Evolutionary conservation across 164 flowering plant species (phyloP).

Genomic region (Pachysandra terminalis): DNA sequence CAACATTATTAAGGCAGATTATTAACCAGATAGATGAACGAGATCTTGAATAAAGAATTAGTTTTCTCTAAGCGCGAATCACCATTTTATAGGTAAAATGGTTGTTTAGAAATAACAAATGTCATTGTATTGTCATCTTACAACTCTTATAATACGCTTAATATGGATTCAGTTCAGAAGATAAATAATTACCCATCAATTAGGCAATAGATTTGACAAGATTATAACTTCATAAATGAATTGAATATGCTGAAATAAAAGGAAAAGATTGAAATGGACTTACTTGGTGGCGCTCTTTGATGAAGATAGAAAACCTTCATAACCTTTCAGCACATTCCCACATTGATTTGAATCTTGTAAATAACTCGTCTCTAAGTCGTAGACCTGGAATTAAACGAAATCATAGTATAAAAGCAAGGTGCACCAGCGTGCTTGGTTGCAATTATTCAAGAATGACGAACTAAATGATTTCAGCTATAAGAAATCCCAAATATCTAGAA

Average conservation of each 20-base stretch:
- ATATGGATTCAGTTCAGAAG: no score
- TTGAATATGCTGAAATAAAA: no score
- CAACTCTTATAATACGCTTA: no score
- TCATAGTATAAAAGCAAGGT: neutral
- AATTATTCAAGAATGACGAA: neutral
- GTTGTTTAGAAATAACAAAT: no score
- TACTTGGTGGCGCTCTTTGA: slow-evolving; percentile 86
- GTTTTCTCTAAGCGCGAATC: no score
- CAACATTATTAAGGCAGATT: no score
- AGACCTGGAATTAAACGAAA: slow-evolving; percentile 45
- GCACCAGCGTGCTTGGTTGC: neutral
- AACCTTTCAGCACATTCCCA: slow-evolving; percentile 96
- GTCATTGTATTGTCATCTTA: no score
- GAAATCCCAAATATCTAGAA: neutral
- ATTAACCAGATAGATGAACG: no score
- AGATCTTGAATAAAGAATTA: no score
- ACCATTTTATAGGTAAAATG: no score
- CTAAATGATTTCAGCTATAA: neutral
- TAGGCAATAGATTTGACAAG: neutral
- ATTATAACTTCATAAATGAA: neutral
- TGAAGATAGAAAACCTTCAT: slow-evolving; percentile 86
- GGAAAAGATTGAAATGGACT: slow-evolving; percentile 6
- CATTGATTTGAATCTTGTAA: slow-evolving; percentile 93
- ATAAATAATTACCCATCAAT: neutral
- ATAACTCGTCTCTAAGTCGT: slow-evolving; percentile 91